Base-by-base conservation (phyloP, 106 monocot genomes). In the Triglochin maritima region DNA sequence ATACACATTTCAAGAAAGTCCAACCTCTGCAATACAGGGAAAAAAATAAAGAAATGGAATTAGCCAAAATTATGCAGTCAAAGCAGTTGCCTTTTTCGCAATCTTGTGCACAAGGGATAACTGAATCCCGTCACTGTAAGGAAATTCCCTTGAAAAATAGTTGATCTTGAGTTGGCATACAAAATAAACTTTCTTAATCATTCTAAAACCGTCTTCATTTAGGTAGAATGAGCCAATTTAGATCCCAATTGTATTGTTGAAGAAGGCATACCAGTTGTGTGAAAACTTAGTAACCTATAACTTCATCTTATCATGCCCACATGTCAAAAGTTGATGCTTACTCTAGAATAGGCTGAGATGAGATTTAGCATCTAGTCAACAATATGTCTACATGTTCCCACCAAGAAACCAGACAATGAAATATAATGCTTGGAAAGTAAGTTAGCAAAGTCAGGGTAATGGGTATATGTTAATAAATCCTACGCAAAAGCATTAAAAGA, bases 1-100 rank as follows among this genome's bases (percentile, higher is more conserved):
- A 47, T 16, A 49, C 69, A 59, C 59, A 59, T 59, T 59, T 70
- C 69, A 2, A 59, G 59, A 70, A 59, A 59, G 8, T 59, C 69
- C 59, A 70, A 49, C 41, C 59, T 70, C 69, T 70, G 59, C 15
- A 59, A 59, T 45, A 68, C 12, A 11, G 41, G 50, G 7, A 49
- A 49, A 49, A 63, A 6, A 12, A 11, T 12, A 63, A 11, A 46
- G 5, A 46, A 10, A 10, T 42, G 63, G 17, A 60, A 17, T 44
- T 60, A 42, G 9, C 9, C 43, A 9, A 60, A 60, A 10, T 9
- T 60, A 41, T 29, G 17, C 43, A 41, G 29, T 29, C 29, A 29
- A 29, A 53, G 7, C 53, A 53, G 7, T 12, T 53, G 7, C 10
- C 7, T 53, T 53, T 1, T 53, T 12, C 17, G 6, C 13, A 9